These are phyloP conservation scores for Arxiozyma slooffiae DNA, from an alignment of 1,139 yeast genomes.

Conservation along the genomic window DNA sequence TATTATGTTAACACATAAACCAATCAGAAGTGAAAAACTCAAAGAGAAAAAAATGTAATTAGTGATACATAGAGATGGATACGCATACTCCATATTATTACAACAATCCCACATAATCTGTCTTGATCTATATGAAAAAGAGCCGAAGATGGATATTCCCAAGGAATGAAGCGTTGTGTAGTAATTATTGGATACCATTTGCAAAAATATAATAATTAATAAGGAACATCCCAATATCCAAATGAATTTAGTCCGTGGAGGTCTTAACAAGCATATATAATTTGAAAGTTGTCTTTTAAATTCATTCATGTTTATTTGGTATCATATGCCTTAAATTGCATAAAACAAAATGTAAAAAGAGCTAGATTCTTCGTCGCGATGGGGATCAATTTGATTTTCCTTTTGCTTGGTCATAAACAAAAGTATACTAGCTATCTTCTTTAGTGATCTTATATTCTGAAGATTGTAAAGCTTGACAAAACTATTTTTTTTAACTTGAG, in stretches of 20 bases:
- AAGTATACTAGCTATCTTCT: background rate
- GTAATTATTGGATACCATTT: background rate
- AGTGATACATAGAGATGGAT: background rate
- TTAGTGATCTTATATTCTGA: background rate
- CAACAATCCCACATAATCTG: background rate
- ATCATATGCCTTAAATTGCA: background rate
- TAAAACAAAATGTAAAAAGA: background rate
- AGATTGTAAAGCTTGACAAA: background rate
- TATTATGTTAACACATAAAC: background rate
- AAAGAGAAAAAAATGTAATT: background rate
- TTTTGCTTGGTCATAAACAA: background rate
- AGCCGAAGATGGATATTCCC: background rate
- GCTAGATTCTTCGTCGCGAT: background rate
- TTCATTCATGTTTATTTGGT: background rate
- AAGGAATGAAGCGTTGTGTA: background rate
- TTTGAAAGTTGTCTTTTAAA: background rate
- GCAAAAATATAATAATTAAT: background rate
- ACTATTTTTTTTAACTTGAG: background rate
- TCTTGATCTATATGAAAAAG: background rate
- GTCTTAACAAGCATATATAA: background rate
- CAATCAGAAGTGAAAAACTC: background rate
- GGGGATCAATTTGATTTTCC: background rate
- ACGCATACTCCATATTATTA: background rate
- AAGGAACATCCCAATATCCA: background rate
- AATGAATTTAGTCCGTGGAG: background rate